These are phyloP conservation scores for Botrytis paeoniae DNA, from an alignment of 2,329 filamentous ascomycete species.

Conservation along the genomic window DNA sequence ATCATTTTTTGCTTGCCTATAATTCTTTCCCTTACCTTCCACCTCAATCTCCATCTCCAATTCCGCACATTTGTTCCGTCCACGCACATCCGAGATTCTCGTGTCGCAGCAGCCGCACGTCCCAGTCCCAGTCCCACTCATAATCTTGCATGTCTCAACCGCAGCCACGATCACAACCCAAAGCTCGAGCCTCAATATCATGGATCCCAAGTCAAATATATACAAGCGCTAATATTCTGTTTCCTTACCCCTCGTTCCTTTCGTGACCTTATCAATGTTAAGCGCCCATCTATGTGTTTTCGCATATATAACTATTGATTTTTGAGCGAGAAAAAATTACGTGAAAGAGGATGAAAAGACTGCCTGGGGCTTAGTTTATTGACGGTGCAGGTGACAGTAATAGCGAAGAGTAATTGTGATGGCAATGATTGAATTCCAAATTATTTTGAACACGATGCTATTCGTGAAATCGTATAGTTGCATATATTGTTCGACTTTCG, in stretches of 20 bases:
- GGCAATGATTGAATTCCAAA: background rate
- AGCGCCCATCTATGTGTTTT: background rate
- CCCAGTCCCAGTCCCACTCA: background rate
- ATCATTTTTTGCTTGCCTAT: background rate
- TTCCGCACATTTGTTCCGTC: background rate
- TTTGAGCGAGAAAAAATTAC: background rate
- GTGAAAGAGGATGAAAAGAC: background rate
- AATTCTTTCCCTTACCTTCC: background rate
- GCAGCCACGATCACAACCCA: background rate
- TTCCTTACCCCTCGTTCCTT: background rate
- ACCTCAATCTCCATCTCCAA: background rate
- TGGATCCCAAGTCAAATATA: background rate
- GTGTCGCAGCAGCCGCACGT: background rate
- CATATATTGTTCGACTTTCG: background rate
- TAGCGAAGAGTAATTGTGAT: background rate
- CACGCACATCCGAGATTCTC: background rate
- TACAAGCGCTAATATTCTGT: background rate
- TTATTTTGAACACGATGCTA: no score
- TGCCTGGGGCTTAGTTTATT: background rate
- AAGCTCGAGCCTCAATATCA: constrained; percentile 1
- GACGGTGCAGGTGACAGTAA: background rate
- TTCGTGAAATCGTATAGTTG: background rate
- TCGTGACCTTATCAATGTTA: background rate
- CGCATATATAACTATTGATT: background rate
- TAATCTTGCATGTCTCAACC: background rate